Evolutionary conservation across 1,284 basidiomycete species (phyloP).

Genomic region (Moesziomyces sp.): DNA sequence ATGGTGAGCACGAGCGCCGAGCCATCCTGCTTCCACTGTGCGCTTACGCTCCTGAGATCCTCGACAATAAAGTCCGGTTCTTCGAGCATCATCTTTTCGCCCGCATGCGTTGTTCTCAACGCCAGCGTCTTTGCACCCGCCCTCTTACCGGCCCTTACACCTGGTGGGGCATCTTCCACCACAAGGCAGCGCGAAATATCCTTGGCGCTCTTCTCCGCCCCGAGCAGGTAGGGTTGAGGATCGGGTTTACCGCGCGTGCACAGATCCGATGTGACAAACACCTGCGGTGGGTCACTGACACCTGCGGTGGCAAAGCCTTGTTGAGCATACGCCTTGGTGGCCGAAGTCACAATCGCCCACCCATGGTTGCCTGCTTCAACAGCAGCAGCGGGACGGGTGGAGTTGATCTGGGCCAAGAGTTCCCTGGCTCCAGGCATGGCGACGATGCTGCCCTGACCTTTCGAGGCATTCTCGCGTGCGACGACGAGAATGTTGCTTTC

Average conservation of each 20-base stretch:
- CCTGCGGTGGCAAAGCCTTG: constrained; percentile 57
- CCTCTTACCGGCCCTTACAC: constrained; percentile 56
- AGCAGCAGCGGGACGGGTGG: constrained; percentile 13
- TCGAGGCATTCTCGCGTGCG: constrained; percentile 49
- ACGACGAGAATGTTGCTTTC: constrained; percentile 63
- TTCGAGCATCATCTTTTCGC: constrained; percentile 54
- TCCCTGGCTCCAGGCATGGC: constrained; percentile 64
- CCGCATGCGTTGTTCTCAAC: constrained; percentile 61
- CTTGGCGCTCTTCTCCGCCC: constrained; percentile 48
- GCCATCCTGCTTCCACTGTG: constrained; percentile 58
- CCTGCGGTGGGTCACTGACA: constrained; percentile 40
- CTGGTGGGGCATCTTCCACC: constrained; percentile 66
- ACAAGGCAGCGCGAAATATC: constrained; percentile 61
- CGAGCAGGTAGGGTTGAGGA: constrained; percentile 64
- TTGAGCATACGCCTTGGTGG: constrained; percentile 64
- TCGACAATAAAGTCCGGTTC: constrained; percentile 63
- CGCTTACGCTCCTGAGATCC: constrained; percentile 58
- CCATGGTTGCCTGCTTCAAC: constrained; percentile 35
- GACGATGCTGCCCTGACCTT: constrained; percentile 55
- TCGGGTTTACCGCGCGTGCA: constrained; percentile 64
- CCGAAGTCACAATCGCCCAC: constrained; percentile 68
- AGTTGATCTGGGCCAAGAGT: constrained; percentile 57
- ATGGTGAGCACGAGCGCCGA: constrained; percentile 52
- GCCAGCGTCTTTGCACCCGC: constrained; percentile 64
- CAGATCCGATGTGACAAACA: constrained; percentile 64